Conservation (phyloP, 805 yeast genomes). For the Diddensiella caesifluorescens region DNA sequence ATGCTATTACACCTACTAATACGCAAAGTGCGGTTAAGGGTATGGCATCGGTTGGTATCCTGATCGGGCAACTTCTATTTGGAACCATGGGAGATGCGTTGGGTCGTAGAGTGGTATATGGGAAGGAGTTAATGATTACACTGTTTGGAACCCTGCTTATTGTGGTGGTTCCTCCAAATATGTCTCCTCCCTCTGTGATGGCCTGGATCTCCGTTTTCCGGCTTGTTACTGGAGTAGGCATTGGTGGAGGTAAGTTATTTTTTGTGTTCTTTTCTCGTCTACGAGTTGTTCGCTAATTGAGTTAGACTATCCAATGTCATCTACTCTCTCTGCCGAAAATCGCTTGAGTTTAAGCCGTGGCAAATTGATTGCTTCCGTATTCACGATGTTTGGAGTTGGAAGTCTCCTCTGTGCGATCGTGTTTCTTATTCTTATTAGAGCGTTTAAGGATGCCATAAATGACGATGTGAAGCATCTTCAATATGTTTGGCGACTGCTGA, state of each 20-base stretch:
- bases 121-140: slow-evolving; percentile 80
- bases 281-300: no score
- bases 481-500: slow-evolving; percentile 88
- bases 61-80: slow-evolving; percentile 81
- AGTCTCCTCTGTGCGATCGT: slow-evolving; percentile 72
- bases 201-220: slow-evolving; percentile 42
- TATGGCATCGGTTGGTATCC: slow-evolving; percentile 91
- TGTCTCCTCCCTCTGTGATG: slow-evolving; percentile 68
- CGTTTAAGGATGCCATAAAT: slow-evolving; percentile 48
- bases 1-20: slow-evolving; percentile 58
- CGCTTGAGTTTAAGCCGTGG: slow-evolving; percentile 2
- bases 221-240: slow-evolving; percentile 91
- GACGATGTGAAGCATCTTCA: slow-evolving; percentile 74
- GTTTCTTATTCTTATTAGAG: slow-evolving; percentile 57
- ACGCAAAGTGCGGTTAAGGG: slow-evolving; percentile 75
- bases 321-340: slow-evolving; percentile 5
- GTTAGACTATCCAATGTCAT: slow-evolving; percentile 54
- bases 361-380: slow-evolving; percentile 4
- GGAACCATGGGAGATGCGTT: slow-evolving; percentile 75
- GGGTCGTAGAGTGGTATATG: slow-evolving; percentile 86
- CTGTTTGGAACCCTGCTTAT: slow-evolving; percentile 66
- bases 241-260: slow-evolving; percentile 58
- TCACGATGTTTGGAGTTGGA: slow-evolving; percentile 9
- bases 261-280: no score
- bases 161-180: slow-evolving; percentile 64